A percentile compares a stretch with the other conserved stretches of the same genome.
These are phyloP conservation scores for Lactarius deliciosus DNA, from an alignment of 768 basidiomycete genomes.

Conservation along the genomic window DNA sequence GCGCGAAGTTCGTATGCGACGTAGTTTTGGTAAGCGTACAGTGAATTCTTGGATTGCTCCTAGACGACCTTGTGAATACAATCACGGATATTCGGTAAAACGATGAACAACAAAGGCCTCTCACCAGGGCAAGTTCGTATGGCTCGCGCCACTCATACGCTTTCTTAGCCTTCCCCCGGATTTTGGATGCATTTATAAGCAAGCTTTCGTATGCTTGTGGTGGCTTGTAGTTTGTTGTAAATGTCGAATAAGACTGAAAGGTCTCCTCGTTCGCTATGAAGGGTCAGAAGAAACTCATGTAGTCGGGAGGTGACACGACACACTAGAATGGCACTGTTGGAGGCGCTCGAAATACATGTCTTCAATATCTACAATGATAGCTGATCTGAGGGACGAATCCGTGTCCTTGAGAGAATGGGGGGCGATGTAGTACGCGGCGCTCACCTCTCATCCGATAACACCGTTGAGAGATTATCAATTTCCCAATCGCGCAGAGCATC, in stretches of 20 bases:
- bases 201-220: constrained; percentile 73
- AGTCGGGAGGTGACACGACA: constrained; percentile 25
- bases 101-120: constrained; percentile 27
- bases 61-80: constrained; percentile 26
- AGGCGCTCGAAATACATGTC: constrained; percentile 64
- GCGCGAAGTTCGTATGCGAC: constrained; percentile 60
- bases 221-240: constrained; percentile 77
- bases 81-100: constrained; percentile 32
- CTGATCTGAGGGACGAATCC: constrained; percentile 37
- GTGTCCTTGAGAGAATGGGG: neutral
- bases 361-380: constrained; percentile 54
- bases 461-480: constrained; percentile 55
- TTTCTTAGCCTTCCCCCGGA: constrained; percentile 58
- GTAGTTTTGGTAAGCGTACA: constrained; percentile 63
- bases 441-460: constrained; percentile 49
- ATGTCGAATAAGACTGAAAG: constrained; percentile 81
- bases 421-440: constrained; percentile 11
- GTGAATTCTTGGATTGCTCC: constrained; percentile 39
- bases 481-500: constrained; percentile 74
- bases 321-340: constrained; percentile 74
- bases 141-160: constrained; percentile 63
- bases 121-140: constrained; percentile 60
- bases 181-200: constrained; percentile 75
- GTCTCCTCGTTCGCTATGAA: constrained; percentile 75
- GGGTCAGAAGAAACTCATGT: neutral